These are phyloP conservation scores for Cladophialophora immunda DNA, from an alignment of 2,329 filamentous ascomycete genomes.

Conservation along the genomic window DNA sequence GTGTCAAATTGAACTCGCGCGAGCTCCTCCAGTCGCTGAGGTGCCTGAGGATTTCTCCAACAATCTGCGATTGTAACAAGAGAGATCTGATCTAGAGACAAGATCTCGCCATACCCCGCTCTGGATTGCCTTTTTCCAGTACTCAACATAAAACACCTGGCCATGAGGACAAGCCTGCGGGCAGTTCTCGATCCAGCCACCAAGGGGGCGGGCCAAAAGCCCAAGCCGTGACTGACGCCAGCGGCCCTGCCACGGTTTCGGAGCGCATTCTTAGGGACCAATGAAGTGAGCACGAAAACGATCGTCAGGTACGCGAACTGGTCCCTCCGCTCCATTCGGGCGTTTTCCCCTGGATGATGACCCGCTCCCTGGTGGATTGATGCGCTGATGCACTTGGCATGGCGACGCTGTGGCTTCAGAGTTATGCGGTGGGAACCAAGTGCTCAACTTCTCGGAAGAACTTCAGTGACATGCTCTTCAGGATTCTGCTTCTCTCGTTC, in stretches of 20 bases:
- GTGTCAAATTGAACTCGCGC: not conserved
- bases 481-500: not conserved
- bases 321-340: constrained; percentile 12
- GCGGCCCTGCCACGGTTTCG: constrained; percentile 16
- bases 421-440: constrained; percentile 10
- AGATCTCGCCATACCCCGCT: not conserved
- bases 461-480: constrained; percentile 2
- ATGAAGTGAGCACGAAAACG: constrained; percentile 27
- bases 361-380: constrained; percentile 15
- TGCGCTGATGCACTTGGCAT: constrained; percentile 29
- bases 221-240: constrained; percentile 13
- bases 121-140: not conserved
- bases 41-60: not conserved
- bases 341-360: constrained; percentile 19
- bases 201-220: constrained; percentile 5
- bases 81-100: not conserved
- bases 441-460: constrained; percentile 4
- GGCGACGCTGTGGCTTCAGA: constrained; percentile 19
- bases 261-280: constrained; percentile 30
- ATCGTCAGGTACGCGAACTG: constrained; percentile 38
- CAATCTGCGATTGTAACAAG: not conserved
- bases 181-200: constrained; percentile 6
- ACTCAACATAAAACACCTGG: not conserved
- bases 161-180: not conserved
- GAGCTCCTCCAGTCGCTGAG: not conserved